Base-by-base conservation (phyloP, 371 early-diverging fungal genomes). In the Funneliformis caledonium region DNA sequence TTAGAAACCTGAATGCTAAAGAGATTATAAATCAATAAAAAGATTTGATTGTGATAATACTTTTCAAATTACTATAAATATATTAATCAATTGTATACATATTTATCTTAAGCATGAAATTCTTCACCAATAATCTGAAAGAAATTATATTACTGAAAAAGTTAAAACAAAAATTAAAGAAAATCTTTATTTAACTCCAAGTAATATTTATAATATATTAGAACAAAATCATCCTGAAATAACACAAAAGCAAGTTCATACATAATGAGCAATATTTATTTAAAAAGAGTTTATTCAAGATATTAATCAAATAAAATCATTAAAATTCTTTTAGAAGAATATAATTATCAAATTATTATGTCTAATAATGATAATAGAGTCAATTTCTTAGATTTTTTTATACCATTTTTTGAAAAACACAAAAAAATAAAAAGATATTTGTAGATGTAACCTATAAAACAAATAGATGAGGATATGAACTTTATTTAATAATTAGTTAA, bases 261-360 rank as follows among this genome's bases (percentile, higher is more conserved):
- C 16, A 60, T 60, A 16, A 3, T 60, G 60, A 60, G n/a, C 60
- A 60, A 16, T 14, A 19, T 60, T 60, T 60, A 60, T 60, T 16
- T 16, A 14, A 60, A 60, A 60, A 60, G 3, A 60, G 14, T 60
- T 60, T 60, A 60, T 60, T 60, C 60, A 3, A n/a, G 60, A 60
- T 60, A 22, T 6, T 60, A 16, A 60, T 60, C 60, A 60, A 60
- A 7, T 19, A 60, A 9, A 60, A 14, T 60, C 10, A 60, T 2
- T 16, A 19, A 60, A 60, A 60, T 60, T 60, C 22, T 60, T 60
- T 60, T 60, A 60, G 60, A 60, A 60, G 60, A 60, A 60, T 19
- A 16, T 16, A 60, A 60, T 60, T 14, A 14, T 60, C n/a, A n/a
- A n/a, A n/a, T n/a, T n/a, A n/a, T n/a, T n/a, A n/a, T n/a, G 60